Evolutionary conservation across 345 rosid species (phyloP), one percentile per base, ranked within the genome.

Genomic region (Pelargonium nanum): DNA sequence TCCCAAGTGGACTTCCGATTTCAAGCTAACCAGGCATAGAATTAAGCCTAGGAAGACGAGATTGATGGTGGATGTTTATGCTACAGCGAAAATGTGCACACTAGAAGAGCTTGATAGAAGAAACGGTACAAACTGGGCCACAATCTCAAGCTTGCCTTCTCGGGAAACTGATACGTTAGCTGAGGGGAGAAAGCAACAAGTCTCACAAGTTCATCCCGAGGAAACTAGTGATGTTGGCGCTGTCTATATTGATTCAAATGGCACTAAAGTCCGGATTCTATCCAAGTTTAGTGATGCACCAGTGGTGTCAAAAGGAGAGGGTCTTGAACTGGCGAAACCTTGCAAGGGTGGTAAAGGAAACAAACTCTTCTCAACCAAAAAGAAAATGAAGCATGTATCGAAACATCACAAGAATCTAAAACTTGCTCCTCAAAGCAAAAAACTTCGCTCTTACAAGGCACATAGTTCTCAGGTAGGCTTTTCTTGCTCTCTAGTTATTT

Each of bases 101-200:
- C 68, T 93, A 45, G 99, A 87, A 70, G 99, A 89, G 75, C 99
- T 87, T 70, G 96, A 93, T 57, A 69, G 74, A 66, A 84, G 96
- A 78, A 89, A 89, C 69, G 97, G 99, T 26, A 84, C 85, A 55
- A 81, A 32, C 70, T 83, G 89, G 85, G 81, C 84, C 0, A 56
- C 76, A 0, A 63, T 68, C 56, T 71, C 86, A 8, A 81, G 68
- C 75, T 63, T 77, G 70, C 81, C 80, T 45, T 55, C 66, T 51
- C 77, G 58, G n/a, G 87, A 71, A 64, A 61, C 73, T 51, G 81
- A 75, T 40, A 60, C 65, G 59, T 64, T 72, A 67, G 63, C 57
- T 55, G 78, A 75, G 56, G 78, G 70, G 61, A 80, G 66, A 62
- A 78, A 24, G 64, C 72, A 72, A 71, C 71, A 68, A 65, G 45